Percentiles rank a stretch among this genome's conserved stretches.
Conservation (phyloP, 1,139 yeast genomes). For the Diutina neorugosa region DNA sequence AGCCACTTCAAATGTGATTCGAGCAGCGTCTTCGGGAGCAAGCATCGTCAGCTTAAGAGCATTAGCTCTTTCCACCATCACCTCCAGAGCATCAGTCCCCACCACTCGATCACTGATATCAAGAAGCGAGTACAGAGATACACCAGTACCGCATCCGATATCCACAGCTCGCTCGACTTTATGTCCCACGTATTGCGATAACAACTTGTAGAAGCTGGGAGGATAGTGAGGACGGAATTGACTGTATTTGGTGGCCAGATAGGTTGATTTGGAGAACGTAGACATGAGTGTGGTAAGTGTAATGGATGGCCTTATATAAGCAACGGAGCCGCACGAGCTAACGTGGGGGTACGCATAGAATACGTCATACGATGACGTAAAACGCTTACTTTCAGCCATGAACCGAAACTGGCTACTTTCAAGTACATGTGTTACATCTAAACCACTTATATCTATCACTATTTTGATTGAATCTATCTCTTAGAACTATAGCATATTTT, state of each 20-base stretch:
- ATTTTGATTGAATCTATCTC: too few species aligned
- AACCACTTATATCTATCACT: too few species aligned
- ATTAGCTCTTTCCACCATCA: constrained; percentile 25
- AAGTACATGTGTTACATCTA: too few species aligned
- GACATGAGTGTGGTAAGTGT: constrained; percentile 52
- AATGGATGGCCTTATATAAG: too few species aligned
- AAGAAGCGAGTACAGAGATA: constrained; percentile 26
- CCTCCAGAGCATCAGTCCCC: constrained; percentile 24
- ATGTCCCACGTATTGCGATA: constrained; percentile 18
- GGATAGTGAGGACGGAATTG: constrained; percentile 62
- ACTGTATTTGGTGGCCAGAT: constrained; percentile 47
- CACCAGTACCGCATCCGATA: constrained; percentile 32
- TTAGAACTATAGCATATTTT: too few species aligned
- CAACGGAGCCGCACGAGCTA: not conserved
- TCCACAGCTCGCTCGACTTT: constrained; percentile 17
- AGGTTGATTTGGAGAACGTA: constrained; percentile 47
- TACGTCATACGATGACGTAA: too few species aligned
- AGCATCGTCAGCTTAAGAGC: constrained; percentile 14
- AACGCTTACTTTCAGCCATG: too few species aligned
- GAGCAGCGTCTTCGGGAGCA: constrained; percentile 13
- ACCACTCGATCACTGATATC: constrained; percentile 18
- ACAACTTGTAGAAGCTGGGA: constrained; percentile 29
- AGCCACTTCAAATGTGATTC: constrained; percentile 22
- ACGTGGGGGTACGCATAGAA: too few species aligned
- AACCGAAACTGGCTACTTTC: too few species aligned